Evolutionary conservation across 805 yeast genomes (phyloP), one percentile per base, ranked within the genome.

Genomic region (Candida mattraensis): DNA sequence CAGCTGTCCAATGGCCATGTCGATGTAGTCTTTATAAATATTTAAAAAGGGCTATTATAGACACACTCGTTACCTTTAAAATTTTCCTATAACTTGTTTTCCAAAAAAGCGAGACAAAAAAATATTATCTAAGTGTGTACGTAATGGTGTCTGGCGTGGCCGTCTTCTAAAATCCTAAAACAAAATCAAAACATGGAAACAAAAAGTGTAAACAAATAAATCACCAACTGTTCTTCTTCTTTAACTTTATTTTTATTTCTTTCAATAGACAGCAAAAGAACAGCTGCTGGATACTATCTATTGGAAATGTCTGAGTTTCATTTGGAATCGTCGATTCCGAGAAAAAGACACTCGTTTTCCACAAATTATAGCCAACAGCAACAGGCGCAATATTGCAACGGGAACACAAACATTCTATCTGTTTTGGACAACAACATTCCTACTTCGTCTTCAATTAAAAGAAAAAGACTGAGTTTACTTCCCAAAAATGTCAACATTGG

Each of bases 401-500:
- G 44, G n/a, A 42, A 34, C 35, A 40, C 44, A 22, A 45, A 50
- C 31, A 45, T 44, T 23, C 33, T 47, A 12, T 36, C 54, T 3
- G 35, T 43, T 11, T 21, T 44, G 15, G 52, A 48, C 30, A 24
- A 44, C 9, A 44, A 45, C 26, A 37, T 45, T 18, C 50, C 47
- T n/a, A 16, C 40, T 5, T 24, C 39, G 4, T 41, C 51, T 4
- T 41, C 50, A 1, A 36, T 32, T 17, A 56, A 52, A 29, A 47
- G 57, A 21, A 53, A 54, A 22, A 46, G 62, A 30, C 39, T 57
- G 24, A 54, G 59, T 34, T 30, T 57, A 7, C 36, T 57, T 11
- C 63, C 61, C 8, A 45, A 53, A 19, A 56, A 56, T 40, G 49
- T 49, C 28, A 50, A 45, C 18, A 44, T 58, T 13, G 63, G 63